Base-by-base conservation (phyloP, 306 rosid genomes). In the Hippophae gyantsensis region DNA sequence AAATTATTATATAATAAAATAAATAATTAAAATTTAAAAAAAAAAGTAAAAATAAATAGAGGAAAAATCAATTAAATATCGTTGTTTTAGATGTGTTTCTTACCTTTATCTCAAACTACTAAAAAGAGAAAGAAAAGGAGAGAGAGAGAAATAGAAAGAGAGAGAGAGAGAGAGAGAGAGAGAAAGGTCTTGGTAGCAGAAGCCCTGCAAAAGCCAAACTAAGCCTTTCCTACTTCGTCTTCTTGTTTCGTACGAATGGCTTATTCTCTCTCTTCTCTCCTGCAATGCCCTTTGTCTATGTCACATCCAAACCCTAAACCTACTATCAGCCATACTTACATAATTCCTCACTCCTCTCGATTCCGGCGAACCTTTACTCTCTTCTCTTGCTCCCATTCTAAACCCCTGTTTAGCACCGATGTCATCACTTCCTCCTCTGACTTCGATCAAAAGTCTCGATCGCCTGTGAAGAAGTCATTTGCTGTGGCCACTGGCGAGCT, bases 401-500 rank as follows among this genome's bases (percentile, higher is more conserved):
- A 32, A 42, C 63, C 73, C 43, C 44, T 13, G 55, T 52, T 44
- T 64, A 60, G 76, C 49, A 10, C 76, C 69, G 52, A 63, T 38
- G 46, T 7, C 50, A 32, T 62, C 66, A 8, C 62, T 54, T 6
- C 56, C 55, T 25, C 58, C 26, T 3, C 70, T 11, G 18, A 4
- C 6, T 13, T 68, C 23, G 44, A 60, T 2, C 65, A 55, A 14
- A 45, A 25, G 44, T 46, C 79, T 5, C 53, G 49, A 0, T 25
- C 70, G 7, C 11, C 80, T 3, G 64, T 69, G 43, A 85, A 78
- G 56, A 87, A 78, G 66, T 85, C 92, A 2, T 70, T 87, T 12
- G 84, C 95, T 5, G 75, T 81, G 1, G 86, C 92, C 26, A 83
- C 95, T 25, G 98, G 98, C 1, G 96, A 90, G 67, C 71, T 90